Base-by-base conservation (phyloP, 768 basidiomycete species). In the Sporobolomyces phaffii region DNA sequence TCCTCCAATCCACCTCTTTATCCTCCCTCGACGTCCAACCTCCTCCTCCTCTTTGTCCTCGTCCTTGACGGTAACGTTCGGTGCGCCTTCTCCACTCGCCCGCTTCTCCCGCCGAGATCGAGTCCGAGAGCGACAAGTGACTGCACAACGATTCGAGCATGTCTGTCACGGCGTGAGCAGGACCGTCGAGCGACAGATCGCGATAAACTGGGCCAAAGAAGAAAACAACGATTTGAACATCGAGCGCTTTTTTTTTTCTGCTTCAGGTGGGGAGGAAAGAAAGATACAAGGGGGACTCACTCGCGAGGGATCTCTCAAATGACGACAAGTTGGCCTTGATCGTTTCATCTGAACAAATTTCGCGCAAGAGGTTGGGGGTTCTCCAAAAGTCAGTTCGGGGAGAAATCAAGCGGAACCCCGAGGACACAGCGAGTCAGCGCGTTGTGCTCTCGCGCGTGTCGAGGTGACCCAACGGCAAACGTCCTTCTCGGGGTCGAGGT, bases 241-340 rank as follows among this genome's bases (percentile, higher is more conserved):
- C n/a, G n/a, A n/a, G n/a, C n/a, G n/a, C n/a, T n/a, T n/a, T n/a
- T n/a, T n/a, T n/a, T n/a, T n/a, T n/a, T n/a, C n/a, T n/a, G n/a
- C n/a, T n/a, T n/a, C n/a, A n/a, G n/a, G n/a, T 20, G 38, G 7
- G 11, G 5, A 15, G 8, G 15, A 40, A 40, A 14, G 34, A n/a
- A 38, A n/a, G 47, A 47, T n/a, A 58, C 60, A 24, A 20, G 17
- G 13, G 36, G 28, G 33, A 50, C 68, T 41, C 24, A 64, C 68
- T 20, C 15, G 31, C 8, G 0, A 56, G n/a, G 1, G 59, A 41
- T 2, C 47, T 36, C 11, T 34, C 31, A 17, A 69, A 33, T 9
- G 36, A 20, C 0, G 22, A 8, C 7, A 56, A 31, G 33, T 54
- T 54, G 36, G 14, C 24, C 36, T 40, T 38, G n/a, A 54, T 54